These are phyloP conservation scores for Ramalina peruviana DNA, from an alignment of 495 filamentous ascomycete genomes.

Conservation along the genomic window DNA sequence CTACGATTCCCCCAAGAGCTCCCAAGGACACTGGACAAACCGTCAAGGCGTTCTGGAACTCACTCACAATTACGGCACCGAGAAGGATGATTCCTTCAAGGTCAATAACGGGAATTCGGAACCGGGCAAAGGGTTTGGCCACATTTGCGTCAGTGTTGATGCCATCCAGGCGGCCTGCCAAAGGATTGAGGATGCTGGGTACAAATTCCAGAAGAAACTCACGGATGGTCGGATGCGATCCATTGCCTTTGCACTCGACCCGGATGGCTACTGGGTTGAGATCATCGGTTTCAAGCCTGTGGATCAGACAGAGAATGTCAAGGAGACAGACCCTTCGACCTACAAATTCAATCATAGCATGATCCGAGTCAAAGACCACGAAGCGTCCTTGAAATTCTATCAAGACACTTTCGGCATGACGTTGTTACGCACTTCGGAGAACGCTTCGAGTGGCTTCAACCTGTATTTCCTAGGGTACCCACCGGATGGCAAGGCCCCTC, in stretches of 20 bases:
- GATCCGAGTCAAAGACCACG: constrained; percentile 84
- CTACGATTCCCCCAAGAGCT: constrained; percentile 51
- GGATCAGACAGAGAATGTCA: constrained; percentile 36
- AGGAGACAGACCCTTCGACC: constrained; percentile 34
- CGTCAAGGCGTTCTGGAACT: constrained; percentile 85
- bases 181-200: constrained; percentile 76
- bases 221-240: constrained; percentile 74
- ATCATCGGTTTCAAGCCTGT: constrained; percentile 39
- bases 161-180: constrained; percentile 82
- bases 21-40: constrained; percentile 55
- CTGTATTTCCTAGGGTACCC: constrained; percentile 86
- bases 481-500: constrained; percentile 35
- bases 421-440: constrained; percentile 58
- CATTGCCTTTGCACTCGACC: constrained; percentile 88
- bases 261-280: constrained; percentile 87
- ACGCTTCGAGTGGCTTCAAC: constrained; percentile 59
- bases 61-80: constrained; percentile 94
- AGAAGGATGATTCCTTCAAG: constrained; percentile 69
- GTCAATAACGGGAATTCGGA: constrained; percentile 82
- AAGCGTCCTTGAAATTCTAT: constrained; percentile 79
- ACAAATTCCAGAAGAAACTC: constrained; percentile 87
- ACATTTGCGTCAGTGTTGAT: constrained; percentile 77
- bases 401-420: constrained; percentile 81
- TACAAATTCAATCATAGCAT: constrained; percentile 75
- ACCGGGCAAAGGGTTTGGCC: constrained; percentile 77